A percentile compares a stretch with the other conserved stretches of the same genome.
These are phyloP conservation scores for Pythium dissotocum DNA, from an alignment of 352 stramenopile species.

Conservation along the genomic window DNA sequence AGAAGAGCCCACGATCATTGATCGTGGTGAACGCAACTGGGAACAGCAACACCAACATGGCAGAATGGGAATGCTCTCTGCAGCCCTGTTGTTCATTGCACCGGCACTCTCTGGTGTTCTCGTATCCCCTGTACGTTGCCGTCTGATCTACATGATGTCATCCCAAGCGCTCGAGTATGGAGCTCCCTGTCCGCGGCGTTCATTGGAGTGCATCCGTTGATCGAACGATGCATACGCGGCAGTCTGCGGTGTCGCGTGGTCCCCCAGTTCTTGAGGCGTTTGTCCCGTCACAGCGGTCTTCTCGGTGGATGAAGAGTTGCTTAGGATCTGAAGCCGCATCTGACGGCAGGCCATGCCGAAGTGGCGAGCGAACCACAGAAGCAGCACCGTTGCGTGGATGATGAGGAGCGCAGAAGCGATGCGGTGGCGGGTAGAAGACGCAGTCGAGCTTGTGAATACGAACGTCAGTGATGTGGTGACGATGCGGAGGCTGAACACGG, in stretches of 20 bases:
- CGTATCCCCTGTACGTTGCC: too few relatives aligned
- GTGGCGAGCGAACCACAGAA: slow-evolving; percentile 18
- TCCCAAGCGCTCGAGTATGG: background rate
- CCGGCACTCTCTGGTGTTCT: background rate
- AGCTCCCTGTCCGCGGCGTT: background rate
- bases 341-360: slow-evolving; percentile 10
- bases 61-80: too few relatives aligned
- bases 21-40: too few relatives aligned
- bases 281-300: background rate
- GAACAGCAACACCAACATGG: too few relatives aligned
- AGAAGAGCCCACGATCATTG: too few relatives aligned
- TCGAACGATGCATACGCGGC: background rate
- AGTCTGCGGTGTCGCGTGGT: background rate
- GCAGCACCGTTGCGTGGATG: slow-evolving; percentile 12
- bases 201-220: background rate
- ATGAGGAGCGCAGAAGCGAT: background rate
- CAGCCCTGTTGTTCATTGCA: background rate
- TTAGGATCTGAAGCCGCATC: background rate
- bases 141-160: background rate
- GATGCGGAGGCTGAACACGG: background rate
- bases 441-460: slow-evolving; percentile 1
- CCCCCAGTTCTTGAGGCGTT: background rate
- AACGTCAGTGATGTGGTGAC: slow-evolving; percentile 18
- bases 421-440: background rate
- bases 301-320: background rate